phyloP scores from a whole-genome alignment of 1,139 yeast genomes.

The Kurtzmaniella natalensis region DNA sequence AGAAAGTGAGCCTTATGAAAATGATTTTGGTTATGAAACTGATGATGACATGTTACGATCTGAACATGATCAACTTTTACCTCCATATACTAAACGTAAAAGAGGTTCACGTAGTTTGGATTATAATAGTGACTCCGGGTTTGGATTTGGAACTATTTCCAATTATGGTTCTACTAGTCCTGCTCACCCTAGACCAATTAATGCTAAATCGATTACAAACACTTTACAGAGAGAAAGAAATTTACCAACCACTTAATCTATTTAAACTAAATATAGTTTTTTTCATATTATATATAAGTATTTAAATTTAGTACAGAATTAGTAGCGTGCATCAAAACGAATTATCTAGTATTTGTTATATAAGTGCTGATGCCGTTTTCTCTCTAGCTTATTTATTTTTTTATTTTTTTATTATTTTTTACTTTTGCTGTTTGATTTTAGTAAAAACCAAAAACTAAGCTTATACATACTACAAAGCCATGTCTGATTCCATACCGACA shows the following conservation, averaged over 20 bases:
- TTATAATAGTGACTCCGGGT: not conserved
- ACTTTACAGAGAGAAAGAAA: slow-evolving; percentile 32
- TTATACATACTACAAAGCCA: too few species aligned
- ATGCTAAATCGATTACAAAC: slow-evolving; percentile 16
- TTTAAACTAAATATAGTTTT: too few species aligned
- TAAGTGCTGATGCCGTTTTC: too few species aligned
- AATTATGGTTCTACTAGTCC: slow-evolving; percentile 9
- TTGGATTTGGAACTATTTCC: slow-evolving; percentile 16
- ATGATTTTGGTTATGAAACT: slow-evolving; percentile 44
- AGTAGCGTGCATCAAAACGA: too few species aligned
- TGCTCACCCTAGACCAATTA: slow-evolving; percentile 20
- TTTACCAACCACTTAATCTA: too few species aligned
- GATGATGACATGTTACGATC: slow-evolving; percentile 35
- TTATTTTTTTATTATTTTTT: too few species aligned
- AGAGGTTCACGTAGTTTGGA: slow-evolving; percentile 8
- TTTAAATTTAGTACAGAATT: too few species aligned
- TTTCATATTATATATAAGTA: too few species aligned
- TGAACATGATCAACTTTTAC: slow-evolving; percentile 32
- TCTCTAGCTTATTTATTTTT: too few species aligned
- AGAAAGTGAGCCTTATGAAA: slow-evolving; percentile 17
- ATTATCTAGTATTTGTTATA: too few species aligned
- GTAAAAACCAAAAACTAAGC: too few species aligned
- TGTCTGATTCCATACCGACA: slow-evolving; percentile 1
- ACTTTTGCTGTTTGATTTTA: too few species aligned
- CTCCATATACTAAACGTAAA: slow-evolving; percentile 18